Evolutionary conservation across 202 grass and related monocot species (phyloP).

Genomic region (Cymbopogon flexuosus): DNA sequence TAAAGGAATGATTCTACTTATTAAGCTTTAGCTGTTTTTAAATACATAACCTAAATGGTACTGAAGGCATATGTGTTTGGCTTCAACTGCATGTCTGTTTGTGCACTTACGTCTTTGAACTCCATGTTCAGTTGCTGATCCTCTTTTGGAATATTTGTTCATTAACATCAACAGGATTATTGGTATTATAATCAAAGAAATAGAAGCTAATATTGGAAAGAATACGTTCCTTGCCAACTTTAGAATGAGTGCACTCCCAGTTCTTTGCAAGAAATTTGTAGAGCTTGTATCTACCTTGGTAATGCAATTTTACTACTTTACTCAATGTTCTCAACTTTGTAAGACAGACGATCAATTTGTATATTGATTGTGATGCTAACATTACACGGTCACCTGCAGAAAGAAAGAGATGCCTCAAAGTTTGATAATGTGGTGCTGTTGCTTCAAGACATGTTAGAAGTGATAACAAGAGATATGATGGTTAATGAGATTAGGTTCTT

Average conservation of each 20-base stretch:
- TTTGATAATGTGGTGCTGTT: conserved; percentile 73
- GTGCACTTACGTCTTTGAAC: conserved; percentile 1
- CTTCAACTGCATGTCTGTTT: conserved; percentile 14
- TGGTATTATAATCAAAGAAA: conserved; percentile 91
- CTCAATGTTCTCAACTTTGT: conserved; percentile 25
- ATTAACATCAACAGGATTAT: conserved; percentile 73
- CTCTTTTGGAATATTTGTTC: conserved; percentile 31
- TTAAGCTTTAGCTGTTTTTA: conserved; percentile 10
- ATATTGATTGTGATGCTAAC: conserved; percentile 7
- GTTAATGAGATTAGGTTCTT: conserved; percentile 78
- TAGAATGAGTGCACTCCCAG: conserved; percentile 75
- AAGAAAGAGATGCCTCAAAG: conserved; percentile 71
- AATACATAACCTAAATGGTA: conserved; percentile 5
- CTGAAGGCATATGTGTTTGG: conserved; percentile 19
- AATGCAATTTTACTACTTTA: conserved; percentile 34
- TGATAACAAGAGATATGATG: conserved; percentile 97
- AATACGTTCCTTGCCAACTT: conserved; percentile 94
- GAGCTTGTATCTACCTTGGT: conserved; percentile 91
- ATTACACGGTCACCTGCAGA: conserved; percentile 45
- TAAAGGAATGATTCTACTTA: conserved; percentile 22
- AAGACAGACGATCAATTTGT: neutral
- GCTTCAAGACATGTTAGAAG: conserved; percentile 96
- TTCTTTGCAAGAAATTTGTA: conserved; percentile 87
- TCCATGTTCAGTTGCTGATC: conserved; percentile 8
- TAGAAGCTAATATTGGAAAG: conserved; percentile 76